Evolutionary conservation across 1,284 basidiomycete species (phyloP).

Genomic region (Leccinum proliferum): DNA sequence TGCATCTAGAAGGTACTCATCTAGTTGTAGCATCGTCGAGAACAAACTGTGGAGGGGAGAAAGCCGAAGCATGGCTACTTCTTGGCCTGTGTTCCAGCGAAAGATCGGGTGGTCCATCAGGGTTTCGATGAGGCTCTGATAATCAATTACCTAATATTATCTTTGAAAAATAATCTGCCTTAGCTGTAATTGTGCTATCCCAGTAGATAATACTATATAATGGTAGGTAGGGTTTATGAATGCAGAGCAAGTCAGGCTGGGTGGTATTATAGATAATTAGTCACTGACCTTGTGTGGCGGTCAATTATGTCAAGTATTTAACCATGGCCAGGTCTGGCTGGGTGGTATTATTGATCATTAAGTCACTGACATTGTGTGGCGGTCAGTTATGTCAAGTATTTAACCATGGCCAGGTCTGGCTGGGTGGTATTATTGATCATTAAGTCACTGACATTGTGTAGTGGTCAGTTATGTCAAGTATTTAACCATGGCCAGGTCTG

Average conservation of each 20-base stretch:
- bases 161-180: neutral
- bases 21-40: constrained; percentile 52
- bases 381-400: too few relatives aligned
- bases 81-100: constrained; percentile 47
- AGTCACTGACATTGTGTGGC: too few relatives aligned
- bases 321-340: too few relatives aligned
- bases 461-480: too few relatives aligned
- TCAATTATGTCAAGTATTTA: too few relatives aligned
- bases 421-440: too few relatives aligned
- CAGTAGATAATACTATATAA: neutral
- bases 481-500: too few relatives aligned
- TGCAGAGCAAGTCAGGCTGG: neutral
- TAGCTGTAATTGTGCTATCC: neutral
- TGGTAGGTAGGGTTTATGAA: neutral
- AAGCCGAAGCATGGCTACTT: constrained; percentile 48
- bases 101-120: constrained; percentile 60
- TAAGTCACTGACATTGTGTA: too few relatives aligned
- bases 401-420: too few relatives aligned
- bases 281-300: too few relatives aligned
- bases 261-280: neutral
- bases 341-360: too few relatives aligned
- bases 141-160: neutral
- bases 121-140: neutral
- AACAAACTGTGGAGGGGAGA: constrained; percentile 71
- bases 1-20: constrained; percentile 11